Evolutionary conservation across 75 land plant species (phyloP).

Genomic region (Isoetes taiwanensis): DNA sequence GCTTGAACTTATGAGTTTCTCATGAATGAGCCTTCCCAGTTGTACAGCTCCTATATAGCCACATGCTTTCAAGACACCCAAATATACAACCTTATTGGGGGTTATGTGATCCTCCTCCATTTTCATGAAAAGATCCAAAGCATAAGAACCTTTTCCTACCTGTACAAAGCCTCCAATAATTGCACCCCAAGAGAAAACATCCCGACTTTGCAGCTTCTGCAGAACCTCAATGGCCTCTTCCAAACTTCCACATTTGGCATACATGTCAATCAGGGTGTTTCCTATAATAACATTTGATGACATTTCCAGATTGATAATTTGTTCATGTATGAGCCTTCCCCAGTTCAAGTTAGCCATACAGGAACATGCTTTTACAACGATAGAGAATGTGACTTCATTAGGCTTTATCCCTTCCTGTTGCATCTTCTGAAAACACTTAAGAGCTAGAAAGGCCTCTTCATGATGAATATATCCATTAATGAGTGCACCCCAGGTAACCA

Average conservation of each 20-base stretch:
- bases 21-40: constrained; percentile 38
- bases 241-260: constrained; percentile 6
- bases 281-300: constrained; percentile 3
- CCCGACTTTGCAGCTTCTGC: neutral
- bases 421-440: neutral
- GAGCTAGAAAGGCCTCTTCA: neutral
- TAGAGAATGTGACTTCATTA: constrained; percentile 24
- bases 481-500: constrained; percentile 7
- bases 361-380: constrained; percentile 30
- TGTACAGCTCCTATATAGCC: constrained; percentile 12
- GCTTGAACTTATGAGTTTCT: constrained; percentile 11
- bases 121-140: neutral
- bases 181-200: constrained; percentile 3
- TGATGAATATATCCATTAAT: neutral
- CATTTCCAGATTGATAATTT: constrained; percentile 10
- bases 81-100: constrained; percentile 30
- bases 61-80: constrained; percentile 28
- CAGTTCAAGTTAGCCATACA: constrained; percentile 9
- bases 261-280: constrained; percentile 10
- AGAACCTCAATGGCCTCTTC: constrained; percentile 5
- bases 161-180: constrained; percentile 3
- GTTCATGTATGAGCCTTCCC: constrained; percentile 16
- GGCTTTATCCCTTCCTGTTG: constrained; percentile 18
- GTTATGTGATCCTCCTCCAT: constrained; percentile 13
- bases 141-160: neutral